A percentile compares a stretch with the other conserved stretches of the same genome.
Conservation (phyloP, 805 yeast species). For the Candida koratica region DNA sequence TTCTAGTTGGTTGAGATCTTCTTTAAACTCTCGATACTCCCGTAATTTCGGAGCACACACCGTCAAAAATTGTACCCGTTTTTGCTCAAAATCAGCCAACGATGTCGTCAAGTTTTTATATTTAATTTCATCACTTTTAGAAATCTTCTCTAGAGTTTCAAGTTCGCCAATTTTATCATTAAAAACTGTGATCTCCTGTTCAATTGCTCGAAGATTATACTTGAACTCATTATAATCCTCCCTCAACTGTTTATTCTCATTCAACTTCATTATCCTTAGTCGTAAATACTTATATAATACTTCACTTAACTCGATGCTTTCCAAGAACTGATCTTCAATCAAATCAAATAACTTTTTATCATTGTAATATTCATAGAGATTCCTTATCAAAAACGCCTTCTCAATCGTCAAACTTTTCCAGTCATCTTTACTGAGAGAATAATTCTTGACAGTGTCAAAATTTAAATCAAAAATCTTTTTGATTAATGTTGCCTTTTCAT, state of each 20-base stretch:
- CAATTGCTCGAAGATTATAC: constrained; percentile 13
- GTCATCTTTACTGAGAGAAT: constrained; percentile 58
- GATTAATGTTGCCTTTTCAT: constrained; percentile 47
- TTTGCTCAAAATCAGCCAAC: constrained; percentile 14
- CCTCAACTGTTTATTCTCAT: constrained; percentile 20
- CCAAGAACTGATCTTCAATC: constrained; percentile 73
- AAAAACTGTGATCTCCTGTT: constrained; percentile 15
- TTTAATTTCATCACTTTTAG: constrained; percentile 12
- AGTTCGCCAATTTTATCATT: constrained; percentile 1
- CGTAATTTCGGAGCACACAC: constrained; percentile 16
- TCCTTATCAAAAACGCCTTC: constrained; percentile 65
- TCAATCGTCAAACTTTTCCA: constrained; percentile 75
- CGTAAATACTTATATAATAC: constrained; percentile 54
- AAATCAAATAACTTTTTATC: constrained; percentile 48
- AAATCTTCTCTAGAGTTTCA: constrained; percentile 8
- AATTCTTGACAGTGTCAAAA: constrained; percentile 56
- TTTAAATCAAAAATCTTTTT: constrained; percentile 56
- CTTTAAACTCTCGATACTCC: constrained; percentile 20
- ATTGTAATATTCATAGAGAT: constrained; percentile 61
- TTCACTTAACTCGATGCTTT: constrained; percentile 65
- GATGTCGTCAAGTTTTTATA: constrained; percentile 14
- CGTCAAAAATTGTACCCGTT: constrained; percentile 18
- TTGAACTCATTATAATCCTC: constrained; percentile 17
- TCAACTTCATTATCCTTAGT: constrained; percentile 33
- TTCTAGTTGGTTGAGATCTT: constrained; percentile 57